Evolutionary conservation across 2,329 filamentous ascomycete species (phyloP), one percentile per base, ranked within the genome.

Genomic region (Rutstroemia sp.): DNA sequence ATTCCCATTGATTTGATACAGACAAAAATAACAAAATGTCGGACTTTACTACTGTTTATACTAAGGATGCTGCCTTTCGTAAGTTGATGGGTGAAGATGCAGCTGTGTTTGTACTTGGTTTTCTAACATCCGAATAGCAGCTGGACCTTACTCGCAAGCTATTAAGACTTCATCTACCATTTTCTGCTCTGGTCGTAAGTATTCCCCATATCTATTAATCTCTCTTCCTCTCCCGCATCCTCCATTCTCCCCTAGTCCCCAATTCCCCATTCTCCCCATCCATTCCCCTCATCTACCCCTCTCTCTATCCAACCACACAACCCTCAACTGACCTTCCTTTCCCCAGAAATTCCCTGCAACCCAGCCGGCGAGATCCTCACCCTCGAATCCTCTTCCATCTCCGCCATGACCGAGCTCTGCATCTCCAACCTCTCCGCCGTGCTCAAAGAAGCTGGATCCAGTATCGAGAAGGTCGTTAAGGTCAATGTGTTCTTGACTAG

Each of bases 401-500:
- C 78, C 69, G 76, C 91, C 64, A 83, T 85, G 77, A 86, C 83
- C 30, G 75, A 76, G 49, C 76, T 79, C 66, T 84, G 81, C 75
- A 83, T 89, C 74, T 77, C 87, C 74, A 96, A 96, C 76, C 80
- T 97, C 68, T 80, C 86, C 72, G 88, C 89, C 45, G 91, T 99
- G 56, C 83, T 99, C 53, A 82, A 85, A 62, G 91, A 85, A 63
- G 91, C 90, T 17, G 91, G 90, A 53, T 92, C 87, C 27, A 81
- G 80, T 55, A 80, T 99, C 60, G 73, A 81, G 64, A 89, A 86
- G 74, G 88, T 96, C 46, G 89, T 97, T 73, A 96, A 96, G 81
- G 88, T 92, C 69, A 90, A 85, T 72, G 87, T 96, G 68, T 97
- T 97, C 66, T 67, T 88, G 45, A 80, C 79, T 1, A 77, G 76